phyloP scores from a whole-genome alignment of 2,329 filamentous ascomycete species.

The Penicillium sp. region DNA sequence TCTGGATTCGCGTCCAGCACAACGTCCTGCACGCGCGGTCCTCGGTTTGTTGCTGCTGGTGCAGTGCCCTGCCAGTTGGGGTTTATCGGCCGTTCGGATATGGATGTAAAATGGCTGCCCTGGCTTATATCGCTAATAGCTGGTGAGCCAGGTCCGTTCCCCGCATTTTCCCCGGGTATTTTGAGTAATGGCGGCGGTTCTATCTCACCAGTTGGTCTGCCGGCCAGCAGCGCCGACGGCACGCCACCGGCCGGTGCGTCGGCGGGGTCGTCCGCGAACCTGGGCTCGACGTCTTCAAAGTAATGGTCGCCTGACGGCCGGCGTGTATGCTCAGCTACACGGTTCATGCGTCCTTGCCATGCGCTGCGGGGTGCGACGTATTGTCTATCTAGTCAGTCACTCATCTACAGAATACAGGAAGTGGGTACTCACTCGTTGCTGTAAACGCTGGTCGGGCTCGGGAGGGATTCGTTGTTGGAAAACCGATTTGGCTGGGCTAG shows the following conservation, averaged over 20 bases:
- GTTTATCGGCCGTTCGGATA: conserved; percentile 83
- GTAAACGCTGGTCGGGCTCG: conserved; percentile 69
- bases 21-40: conserved; percentile 62
- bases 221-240: conserved; percentile 37
- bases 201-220: conserved; percentile 34
- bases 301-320: conserved; percentile 55
- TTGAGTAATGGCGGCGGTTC: conserved; percentile 27
- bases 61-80: conserved; percentile 67
- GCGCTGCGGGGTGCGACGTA: conserved; percentile 47
- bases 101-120: conserved; percentile 80
- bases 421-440: conserved; percentile 65
- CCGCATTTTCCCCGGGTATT: conserved; percentile 61
- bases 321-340: conserved; percentile 21
- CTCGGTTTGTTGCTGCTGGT: conserved; percentile 45
- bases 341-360: conserved; percentile 24
- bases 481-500: conserved; percentile 2
- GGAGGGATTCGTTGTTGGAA: conserved; percentile 27
- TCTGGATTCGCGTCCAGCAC: conserved; percentile 79
- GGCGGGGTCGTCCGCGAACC: conserved; percentile 61
- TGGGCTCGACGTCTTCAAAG: conserved; percentile 91
- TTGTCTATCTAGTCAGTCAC: conserved; percentile 14
- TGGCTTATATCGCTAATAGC: conserved; percentile 61
- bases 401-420: not conserved
- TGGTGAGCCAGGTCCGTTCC: conserved; percentile 64
- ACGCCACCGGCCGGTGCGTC: conserved; percentile 22